Evolutionary conservation across 179 eudicot genomes (phyloP), one percentile per base, ranked within the genome.

Genomic region (Pouteria campechiana): DNA sequence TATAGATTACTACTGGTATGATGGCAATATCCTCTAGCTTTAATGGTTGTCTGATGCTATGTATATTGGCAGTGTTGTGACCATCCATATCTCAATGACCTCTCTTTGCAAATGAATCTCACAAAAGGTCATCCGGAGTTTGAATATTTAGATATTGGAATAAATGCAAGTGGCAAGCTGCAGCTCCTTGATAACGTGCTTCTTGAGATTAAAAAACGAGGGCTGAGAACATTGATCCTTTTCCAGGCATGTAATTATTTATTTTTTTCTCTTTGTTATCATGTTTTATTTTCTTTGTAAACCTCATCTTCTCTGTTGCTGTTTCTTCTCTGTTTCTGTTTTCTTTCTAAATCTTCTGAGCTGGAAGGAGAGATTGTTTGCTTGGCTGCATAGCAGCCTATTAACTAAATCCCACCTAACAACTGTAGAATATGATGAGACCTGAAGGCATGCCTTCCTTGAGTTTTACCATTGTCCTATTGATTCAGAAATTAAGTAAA

Each of bases 71-170:
- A 83, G 94, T 83, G 94, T 52, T 83, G 94, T 66, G 84, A 79
- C 67, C 94, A 79, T 55, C 94, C 94, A 11, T 83, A 70, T 71
- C 67, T 75, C n/a, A 63, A 68, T 52, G 77, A 83, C 55, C n/a
- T n/a, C n/a, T 73, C 79, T 29, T 48, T 83, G 68, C 61, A 55
- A 43, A 53, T 7, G 18, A 70, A 48, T 52, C 41, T 65, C 45
- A 63, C 65, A 25, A 53, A 48, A 32, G 52, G 41, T 18, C 56
- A 64, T 17, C 63, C 73, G 6, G 9, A 10, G 37, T 56, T 18
- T 54, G 76, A 72, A 41, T 36, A 11, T 11, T 52, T 72, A 54
- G 56, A 55, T 42, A 61, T 60, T 44, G 90, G 72, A 27, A 72
- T 80, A 45, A 58, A 72, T 59, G 59, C 62, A 48, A 83, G 94